Evolutionary conservation across 2,329 filamentous ascomycete genomes (phyloP).

Genomic region (Penicillium sclerotigenum): DNA sequence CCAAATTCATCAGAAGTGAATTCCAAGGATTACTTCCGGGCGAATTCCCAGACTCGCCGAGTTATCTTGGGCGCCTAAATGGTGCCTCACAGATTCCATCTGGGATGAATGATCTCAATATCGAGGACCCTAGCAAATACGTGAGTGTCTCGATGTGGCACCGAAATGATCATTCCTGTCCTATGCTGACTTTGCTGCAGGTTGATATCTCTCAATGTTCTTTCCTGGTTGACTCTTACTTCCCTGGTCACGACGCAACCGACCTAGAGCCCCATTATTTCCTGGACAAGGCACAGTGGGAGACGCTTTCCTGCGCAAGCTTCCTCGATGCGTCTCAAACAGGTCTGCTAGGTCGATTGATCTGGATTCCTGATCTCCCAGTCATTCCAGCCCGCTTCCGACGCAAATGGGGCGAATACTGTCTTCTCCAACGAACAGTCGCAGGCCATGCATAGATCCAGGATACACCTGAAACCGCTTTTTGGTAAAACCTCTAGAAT

Average conservation of each 20-base stretch:
- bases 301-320: conserved; percentile 67
- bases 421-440: conserved; percentile 63
- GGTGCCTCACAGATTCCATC: conserved; percentile 79
- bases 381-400: conserved; percentile 67
- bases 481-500: neutral
- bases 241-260: conserved; percentile 59
- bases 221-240: conserved; percentile 85
- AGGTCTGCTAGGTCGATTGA: conserved; percentile 66
- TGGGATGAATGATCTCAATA: conserved; percentile 90
- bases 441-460: conserved; percentile 5
- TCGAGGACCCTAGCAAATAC: conserved; percentile 85
- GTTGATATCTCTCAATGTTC: conserved; percentile 69
- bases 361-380: conserved; percentile 75
- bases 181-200: conserved; percentile 36
- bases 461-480: neutral
- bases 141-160: conserved; percentile 45
- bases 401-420: conserved; percentile 85
- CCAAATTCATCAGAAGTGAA: conserved; percentile 87
- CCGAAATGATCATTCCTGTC: neutral
- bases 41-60: conserved; percentile 74
- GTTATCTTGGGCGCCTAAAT: conserved; percentile 68
- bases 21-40: conserved; percentile 87
- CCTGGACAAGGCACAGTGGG: conserved; percentile 71
- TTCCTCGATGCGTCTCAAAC: conserved; percentile 82
- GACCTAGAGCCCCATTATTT: conserved; percentile 77